Conservation (phyloP, 192 early-diverging fungal species). For the Coemansia sp. region DNA sequence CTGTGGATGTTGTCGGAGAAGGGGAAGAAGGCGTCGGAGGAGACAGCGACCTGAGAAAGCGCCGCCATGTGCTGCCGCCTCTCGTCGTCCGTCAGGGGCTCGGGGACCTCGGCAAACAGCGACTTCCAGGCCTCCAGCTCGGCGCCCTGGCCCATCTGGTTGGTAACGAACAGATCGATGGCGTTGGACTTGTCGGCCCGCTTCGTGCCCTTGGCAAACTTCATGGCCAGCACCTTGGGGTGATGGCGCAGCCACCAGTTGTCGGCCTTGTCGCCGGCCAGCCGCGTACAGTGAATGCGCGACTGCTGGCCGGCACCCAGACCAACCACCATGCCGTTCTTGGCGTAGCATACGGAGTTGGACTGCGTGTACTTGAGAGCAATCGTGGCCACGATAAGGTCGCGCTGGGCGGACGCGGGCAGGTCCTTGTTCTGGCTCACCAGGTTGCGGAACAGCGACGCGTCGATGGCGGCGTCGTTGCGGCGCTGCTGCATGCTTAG, state of each 20-base stretch:
- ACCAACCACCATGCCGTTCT: conserved; percentile 95
- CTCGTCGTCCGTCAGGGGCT: conserved; percentile 73
- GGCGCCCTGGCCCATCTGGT: conserved; percentile 74
- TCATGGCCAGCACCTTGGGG: conserved; percentile 84
- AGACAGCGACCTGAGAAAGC: conserved; percentile 74
- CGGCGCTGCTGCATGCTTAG: conserved; percentile 87
- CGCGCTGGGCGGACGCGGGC: conserved; percentile 67
- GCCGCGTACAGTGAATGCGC: conserved; percentile 96
- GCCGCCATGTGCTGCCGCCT: conserved; percentile 70
- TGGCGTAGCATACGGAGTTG: conserved; percentile 98
- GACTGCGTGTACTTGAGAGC: conserved; percentile 99
- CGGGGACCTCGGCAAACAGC: conserved; percentile 78
- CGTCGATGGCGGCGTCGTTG: conserved; percentile 79
- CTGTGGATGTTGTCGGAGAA: conserved; percentile 95
- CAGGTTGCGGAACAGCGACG: conserved; percentile 78
- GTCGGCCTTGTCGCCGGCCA: conserved; percentile 99
- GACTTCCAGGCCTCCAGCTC: conserved; percentile 75
- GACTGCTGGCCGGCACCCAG: conserved; percentile 98
- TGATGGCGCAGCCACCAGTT: conserved; percentile 99
- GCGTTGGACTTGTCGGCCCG: conserved; percentile 96
- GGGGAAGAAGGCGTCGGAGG: conserved; percentile 99
- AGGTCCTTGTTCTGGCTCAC: conserved; percentile 77
- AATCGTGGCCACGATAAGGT: conserved; percentile 95
- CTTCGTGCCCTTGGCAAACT: conserved; percentile 85
- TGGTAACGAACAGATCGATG: conserved; percentile 91